Base-by-base conservation (phyloP, 1,139 yeast species). In the Magnusiomyces magnusii region DNA sequence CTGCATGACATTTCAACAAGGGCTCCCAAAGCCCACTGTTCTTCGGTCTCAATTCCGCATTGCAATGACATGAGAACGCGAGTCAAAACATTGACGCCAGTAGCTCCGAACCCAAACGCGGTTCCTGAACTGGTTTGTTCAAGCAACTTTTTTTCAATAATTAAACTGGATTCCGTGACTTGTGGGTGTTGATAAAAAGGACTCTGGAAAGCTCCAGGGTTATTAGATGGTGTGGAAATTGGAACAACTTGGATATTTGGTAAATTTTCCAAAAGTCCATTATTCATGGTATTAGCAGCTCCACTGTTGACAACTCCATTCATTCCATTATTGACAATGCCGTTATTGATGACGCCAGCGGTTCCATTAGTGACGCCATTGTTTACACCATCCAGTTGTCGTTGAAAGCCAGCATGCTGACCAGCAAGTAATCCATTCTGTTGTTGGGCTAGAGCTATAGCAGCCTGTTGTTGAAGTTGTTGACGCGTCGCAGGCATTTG, bases 21-120 rank as follows among this genome's bases (percentile, higher is more conserved):
- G 9, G 85, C 79, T 49, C 78, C 76, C 55, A 87, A 72, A 0
- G 91, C 87, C 84, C 90, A 86, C 63, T 80, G 80, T 44, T 84
- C 75, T 68, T 87, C 95, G 23, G 77, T 73, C 44, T 75, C 78
- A 19, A 87, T 72, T 1, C 84, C 86, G 3, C 84, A 79, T 64
- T 78, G 78, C 62, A 87, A 79, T 1, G 91, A 81, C 83, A 87
- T 79, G 56, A 77, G 75, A 55, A 87, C 80, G 57, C 95, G 76
- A 50, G 78, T 78, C 67, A 83, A 73, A 58, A 66, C 65, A 55
- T 69, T 71, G 2, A 67, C 69, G 19, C 75, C 75, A 47, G 63
- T 65, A 15, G 62, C 61, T 27, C 74, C 73, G 49, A 61, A 58
- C 34, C 75, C 71, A 36, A 65, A 58, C 53, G 63, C 61, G n/a